Evolutionary conservation across 441 rosid species (phyloP), one percentile per base, ranked within the genome.

Genomic region (Mallotus japonicus): DNA sequence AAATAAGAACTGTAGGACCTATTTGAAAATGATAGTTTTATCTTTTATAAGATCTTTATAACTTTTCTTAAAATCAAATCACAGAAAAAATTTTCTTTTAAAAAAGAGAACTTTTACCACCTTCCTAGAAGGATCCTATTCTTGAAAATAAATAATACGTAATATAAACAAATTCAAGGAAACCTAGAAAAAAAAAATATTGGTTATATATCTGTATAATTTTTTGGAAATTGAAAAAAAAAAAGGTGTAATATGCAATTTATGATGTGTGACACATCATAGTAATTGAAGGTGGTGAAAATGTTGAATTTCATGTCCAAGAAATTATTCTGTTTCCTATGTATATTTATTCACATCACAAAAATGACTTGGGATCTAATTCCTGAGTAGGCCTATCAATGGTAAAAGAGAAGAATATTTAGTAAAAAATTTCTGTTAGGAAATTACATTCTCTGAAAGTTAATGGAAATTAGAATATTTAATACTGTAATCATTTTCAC

Each of bases 51-150:
- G 55, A 64, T 24, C 56, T 49, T 73, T 65, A 10, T 73, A 46
- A 37, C 69, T 72, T 67, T 51, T 47, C 57, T 37, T 22, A 61
- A 59, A 56, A 16, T 1, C 10, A 42, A 61, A 60, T 12, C 17
- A 51, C 13, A 8, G 13, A 57, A 16, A 64, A 56, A 15, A 13
- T 20, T 24, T 13, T 8, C 70, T 47, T 73, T 79, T 64, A 11
- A 44, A 73, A 77, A 75, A 74, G 76, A 74, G 54, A 58, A 53
- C 83, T 79, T 81, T 75, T 74, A 74, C 76, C 84, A 63, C 59
- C 76, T 75, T 81, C 86, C 75, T 46, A 79, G 79, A 83, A 67
- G 81, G 84, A 69, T 83, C 82, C 65, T 76, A 78, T 81, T 67
- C 69, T 64, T 7, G 6, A 3, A 24, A 60, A 22, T 60, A 60